Percentiles rank a stretch among this genome's conserved stretches.
phyloP scores from a whole-genome alignment of 805 yeast genomes.

The Yarrowia keelungensis region DNA sequence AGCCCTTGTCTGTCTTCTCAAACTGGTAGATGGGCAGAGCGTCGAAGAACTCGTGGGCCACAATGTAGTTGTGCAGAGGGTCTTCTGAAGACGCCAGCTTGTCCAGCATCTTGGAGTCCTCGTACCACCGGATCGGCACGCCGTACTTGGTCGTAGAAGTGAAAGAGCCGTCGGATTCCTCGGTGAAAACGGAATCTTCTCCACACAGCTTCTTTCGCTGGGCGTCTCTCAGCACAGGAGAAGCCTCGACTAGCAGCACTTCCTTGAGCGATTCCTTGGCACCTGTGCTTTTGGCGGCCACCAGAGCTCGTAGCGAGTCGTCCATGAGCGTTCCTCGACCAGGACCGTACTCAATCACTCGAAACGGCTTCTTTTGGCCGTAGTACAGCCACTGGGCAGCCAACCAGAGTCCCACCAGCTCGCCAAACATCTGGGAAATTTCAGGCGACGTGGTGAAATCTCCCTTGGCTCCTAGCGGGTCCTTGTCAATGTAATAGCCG shows the following conservation, averaged over 20 bases:
- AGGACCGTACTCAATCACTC: constrained; percentile 82
- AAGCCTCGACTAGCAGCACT: constrained; percentile 72
- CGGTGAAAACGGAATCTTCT: constrained; percentile 8
- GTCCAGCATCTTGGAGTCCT: constrained; percentile 46
- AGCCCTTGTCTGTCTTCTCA: constrained; percentile 64
- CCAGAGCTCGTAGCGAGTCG: constrained; percentile 59
- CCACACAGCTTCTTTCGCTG: constrained; percentile 62
- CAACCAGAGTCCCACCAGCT: constrained; percentile 77
- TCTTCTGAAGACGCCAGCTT: constrained; percentile 44
- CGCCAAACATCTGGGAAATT: constrained; percentile 86
- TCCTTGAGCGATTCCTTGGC: constrained; percentile 41
- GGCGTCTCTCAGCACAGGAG: constrained; percentile 63
- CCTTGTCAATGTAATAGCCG: constrained; percentile 80
- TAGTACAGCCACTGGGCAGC: constrained; percentile 63
- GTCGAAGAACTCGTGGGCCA: constrained; percentile 89
- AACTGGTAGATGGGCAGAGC: constrained; percentile 82
- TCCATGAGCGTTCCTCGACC: constrained; percentile 81
- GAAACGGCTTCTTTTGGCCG: constrained; percentile 57
- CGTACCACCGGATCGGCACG: constrained; percentile 54
- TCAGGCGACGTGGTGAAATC: constrained; percentile 89
- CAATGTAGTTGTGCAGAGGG: constrained; percentile 60
- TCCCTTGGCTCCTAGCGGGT: constrained; percentile 72
- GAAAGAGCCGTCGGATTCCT: constrained; percentile 17
- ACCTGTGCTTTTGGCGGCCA: constrained; percentile 27
- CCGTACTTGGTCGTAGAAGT: constrained; percentile 54